These are phyloP conservation scores for Cercospora sp. DNA, from an alignment of 2,329 filamentous ascomycete genomes.

Conservation along the genomic window DNA sequence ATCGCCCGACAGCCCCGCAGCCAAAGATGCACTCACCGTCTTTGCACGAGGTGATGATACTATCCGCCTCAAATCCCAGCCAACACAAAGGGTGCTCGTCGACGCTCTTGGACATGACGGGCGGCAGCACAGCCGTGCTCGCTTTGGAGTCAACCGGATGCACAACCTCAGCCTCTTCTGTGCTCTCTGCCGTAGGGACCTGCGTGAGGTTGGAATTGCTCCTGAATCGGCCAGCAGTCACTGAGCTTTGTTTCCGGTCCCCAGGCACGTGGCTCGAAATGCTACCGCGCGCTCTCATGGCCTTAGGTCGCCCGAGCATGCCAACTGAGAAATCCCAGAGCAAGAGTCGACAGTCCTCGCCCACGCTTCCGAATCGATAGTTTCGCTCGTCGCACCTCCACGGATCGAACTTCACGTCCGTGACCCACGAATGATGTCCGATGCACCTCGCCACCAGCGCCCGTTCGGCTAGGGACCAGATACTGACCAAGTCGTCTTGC, in stretches of 20 bases:
- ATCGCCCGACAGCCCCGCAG: not conserved
- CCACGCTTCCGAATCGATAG: conserved; percentile 94
- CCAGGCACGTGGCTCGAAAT: conserved; percentile 55
- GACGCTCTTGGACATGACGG: conserved; percentile 82
- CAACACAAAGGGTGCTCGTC: conserved; percentile 86
- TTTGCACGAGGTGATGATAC: conserved; percentile 88
- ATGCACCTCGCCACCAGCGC: conserved; percentile 88
- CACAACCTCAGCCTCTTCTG: conserved; percentile 60
- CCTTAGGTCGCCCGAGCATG: conserved; percentile 90
- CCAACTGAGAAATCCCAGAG: conserved; percentile 98
- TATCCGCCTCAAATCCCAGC: conserved; percentile 90
- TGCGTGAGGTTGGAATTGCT: conserved; percentile 68
- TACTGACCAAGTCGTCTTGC: conserved; percentile 92
- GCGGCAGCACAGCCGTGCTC: conserved; percentile 80
- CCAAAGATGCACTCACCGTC: conserved; percentile 63
- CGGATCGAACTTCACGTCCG: conserved; percentile 88
- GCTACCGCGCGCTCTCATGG: conserved; percentile 56
- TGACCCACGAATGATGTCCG: conserved; percentile 95
- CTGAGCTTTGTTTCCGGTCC: conserved; percentile 42
- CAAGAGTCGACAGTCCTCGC: conserved; percentile 85
- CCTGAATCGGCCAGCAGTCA: conserved; percentile 61
- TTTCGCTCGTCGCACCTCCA: conserved; percentile 96
- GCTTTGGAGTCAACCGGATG: conserved; percentile 85
- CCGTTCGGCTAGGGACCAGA: conserved; percentile 86
- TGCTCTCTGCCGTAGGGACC: conserved; percentile 33